Base-by-base conservation (phyloP, 768 basidiomycete species). In the Podaxis rugospora region DNA sequence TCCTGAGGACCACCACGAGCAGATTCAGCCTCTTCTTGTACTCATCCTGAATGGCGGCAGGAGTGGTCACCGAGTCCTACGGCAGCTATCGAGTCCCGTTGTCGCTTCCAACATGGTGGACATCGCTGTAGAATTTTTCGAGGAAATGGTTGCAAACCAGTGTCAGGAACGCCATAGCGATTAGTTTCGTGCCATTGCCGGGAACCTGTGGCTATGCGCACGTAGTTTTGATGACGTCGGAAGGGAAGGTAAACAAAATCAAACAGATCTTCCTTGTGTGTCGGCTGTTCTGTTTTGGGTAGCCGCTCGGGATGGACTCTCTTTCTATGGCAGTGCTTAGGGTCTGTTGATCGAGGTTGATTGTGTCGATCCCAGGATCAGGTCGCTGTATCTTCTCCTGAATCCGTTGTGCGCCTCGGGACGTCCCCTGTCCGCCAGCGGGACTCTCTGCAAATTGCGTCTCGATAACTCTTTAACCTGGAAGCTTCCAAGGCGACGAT, bases 241-340 rank as follows among this genome's bases (percentile, higher is more conserved):
- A 35, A 54, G 44, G 46, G 59, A 55, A 54, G 52, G 23, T 27
- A 13, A 44, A 59, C 35, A 51, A 18, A 4, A 23, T 35, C 57
- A 66, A 67, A 64, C 55, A 65, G 36, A 40, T 39, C 32, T 11
- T 61, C 58, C 63, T 66, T 64, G 68, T 62, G 61, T 65, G 67
- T 66, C 65, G 66, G 66, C 62, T 52, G 59, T 65, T 65, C 68
- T 68, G 66, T 55, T 68, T 67, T 64, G 57, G 70, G 64, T 62
- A 64, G 54, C 57, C 55, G 64, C 64, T 66, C 71, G 72, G 73
- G 62, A 63, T 44, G 44, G 63, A 37, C 51, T 35, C 62, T 61
- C 51, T 63, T 63, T 57, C 70, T 70, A 71, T 67, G 72, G 75
- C 75, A 55, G 70, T 74, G 70, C 66, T 32, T 2, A 42, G 14